Evolutionary conservation across 257 asterid genomes (phyloP).

Genomic region (Leptodermis oblonga): DNA sequence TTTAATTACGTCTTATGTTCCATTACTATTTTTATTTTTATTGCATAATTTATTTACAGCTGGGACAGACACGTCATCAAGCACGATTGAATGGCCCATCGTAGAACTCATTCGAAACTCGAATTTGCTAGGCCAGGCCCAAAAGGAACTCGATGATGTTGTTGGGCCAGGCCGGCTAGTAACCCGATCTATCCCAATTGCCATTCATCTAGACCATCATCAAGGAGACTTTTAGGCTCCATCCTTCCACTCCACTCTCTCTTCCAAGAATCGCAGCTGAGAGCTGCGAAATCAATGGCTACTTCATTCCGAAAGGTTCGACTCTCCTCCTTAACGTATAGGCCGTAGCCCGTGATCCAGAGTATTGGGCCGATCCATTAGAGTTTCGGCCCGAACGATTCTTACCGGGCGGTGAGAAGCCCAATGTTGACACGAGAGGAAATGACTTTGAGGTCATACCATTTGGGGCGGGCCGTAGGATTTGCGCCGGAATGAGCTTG

Average conservation of each 20-base stretch:
- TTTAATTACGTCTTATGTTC: too few relatives aligned
- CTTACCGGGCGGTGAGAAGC: constrained; percentile 58
- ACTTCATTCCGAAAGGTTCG: constrained; percentile 66
- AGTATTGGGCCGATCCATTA: constrained; percentile 56
- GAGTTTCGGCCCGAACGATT: constrained; percentile 64
- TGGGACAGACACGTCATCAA: constrained; percentile 82
- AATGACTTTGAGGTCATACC: constrained; percentile 82
- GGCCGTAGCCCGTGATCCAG: constrained; percentile 86
- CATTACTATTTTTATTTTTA: too few relatives aligned
- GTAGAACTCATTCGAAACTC: constrained; percentile 74
- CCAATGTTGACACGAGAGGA: constrained; percentile 55
- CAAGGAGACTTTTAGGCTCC: constrained; percentile 81
- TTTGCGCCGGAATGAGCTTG: constrained; percentile 74
- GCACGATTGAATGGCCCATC: constrained; percentile 90
- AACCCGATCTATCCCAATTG: constrained; percentile 41
- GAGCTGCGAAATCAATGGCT: constrained; percentile 61
- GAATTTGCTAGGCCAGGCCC: constrained; percentile 42
- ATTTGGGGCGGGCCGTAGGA: constrained; percentile 87
- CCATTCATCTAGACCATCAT: constrained; percentile 60
- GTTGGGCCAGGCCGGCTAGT: constrained; percentile 58
- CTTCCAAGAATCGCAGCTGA: constrained; percentile 65
- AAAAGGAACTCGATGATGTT: constrained; percentile 46
- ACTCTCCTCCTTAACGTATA: constrained; percentile 76
- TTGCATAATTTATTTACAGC: constrained; percentile 67
- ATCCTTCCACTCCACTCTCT: constrained; percentile 89